Evolutionary conservation across 2,329 filamentous ascomycete genomes (phyloP), one percentile per base, ranked within the genome.

Genomic region (Calonectria henricotiae): DNA sequence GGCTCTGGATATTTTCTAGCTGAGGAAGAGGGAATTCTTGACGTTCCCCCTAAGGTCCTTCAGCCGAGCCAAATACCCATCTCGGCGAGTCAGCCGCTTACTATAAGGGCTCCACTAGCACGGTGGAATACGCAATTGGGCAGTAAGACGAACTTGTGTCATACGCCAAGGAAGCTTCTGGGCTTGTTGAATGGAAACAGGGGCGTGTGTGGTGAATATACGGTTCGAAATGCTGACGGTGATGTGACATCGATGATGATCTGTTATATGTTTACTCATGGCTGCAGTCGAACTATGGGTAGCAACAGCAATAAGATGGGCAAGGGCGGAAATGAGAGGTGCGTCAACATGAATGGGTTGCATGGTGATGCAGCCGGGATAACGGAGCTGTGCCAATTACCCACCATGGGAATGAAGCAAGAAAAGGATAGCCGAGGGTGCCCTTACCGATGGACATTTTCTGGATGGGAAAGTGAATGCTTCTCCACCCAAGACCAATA

Each of bases 61-160:
- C 46, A 49, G 46, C 25, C 23, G 13, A 25, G 46, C 9, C 46
- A 49, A 49, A 5, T 6, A 49, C 46, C 46, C 23, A 25, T 49
- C 46, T 49, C 27, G 46, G 46, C 23, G 46, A 49, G 25, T 25
- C 51, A 55, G 51, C 51, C 51, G 51, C 51, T 55, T 30, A 30
- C 51, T 11, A 37, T 37, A 55, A 37, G 51, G 51, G 51, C 23
- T 37, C n/a, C 51, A 37, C 30, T 37, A 12, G 51, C 27, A 54
- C 27, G 32, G 15, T 27, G 49, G 13, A 35, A 27, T 25, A 49
- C 27, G 6, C 17, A 20, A 54, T 32, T 27, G 4, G 30, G n/a
- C 15, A 4, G 15, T 32, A 4, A 27, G 27, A 37, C 49, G 30
- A 11, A 49, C 9, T 25, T 6, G 27, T 7, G 46, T 13, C 13